Conservation (phyloP, 805 yeast species). For the Dipodascus albidus region DNA sequence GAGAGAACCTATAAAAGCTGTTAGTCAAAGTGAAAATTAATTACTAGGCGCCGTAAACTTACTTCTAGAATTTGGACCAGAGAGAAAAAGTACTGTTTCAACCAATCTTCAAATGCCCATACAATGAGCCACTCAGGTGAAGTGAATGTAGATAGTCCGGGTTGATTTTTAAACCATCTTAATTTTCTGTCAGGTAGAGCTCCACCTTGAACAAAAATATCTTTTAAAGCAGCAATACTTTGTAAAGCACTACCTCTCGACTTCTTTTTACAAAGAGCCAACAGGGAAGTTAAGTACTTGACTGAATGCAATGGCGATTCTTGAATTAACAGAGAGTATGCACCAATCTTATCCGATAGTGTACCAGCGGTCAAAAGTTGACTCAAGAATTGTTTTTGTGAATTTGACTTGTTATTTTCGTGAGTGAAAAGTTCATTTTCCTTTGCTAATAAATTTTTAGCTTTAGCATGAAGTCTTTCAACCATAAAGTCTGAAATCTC, state of each 20-base stretch:
- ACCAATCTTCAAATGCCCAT: conserved; percentile 80
- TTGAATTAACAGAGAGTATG: conserved; percentile 82
- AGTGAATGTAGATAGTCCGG: conserved; percentile 31
- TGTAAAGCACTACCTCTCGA: conserved; percentile 88
- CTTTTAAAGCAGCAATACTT: conserved; percentile 80
- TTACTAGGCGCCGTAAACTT: background rate
- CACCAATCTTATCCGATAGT: conserved; percentile 86
- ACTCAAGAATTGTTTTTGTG: conserved; percentile 78
- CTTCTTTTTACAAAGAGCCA: conserved; percentile 77
- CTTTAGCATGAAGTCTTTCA: conserved; percentile 51
- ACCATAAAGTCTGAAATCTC: conserved; percentile 34
- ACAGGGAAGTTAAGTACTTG: conserved; percentile 69
- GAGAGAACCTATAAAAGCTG: conserved; percentile 30
- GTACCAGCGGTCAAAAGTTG: conserved; percentile 91
- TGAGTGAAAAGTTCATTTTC: conserved; percentile 65
- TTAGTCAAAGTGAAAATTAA: background rate
- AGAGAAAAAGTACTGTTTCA: conserved; percentile 66
- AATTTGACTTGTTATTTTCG: conserved; percentile 62
- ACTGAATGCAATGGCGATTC: conserved; percentile 89
- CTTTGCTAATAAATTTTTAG: conserved; percentile 48
- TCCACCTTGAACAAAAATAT: conserved; percentile 65
- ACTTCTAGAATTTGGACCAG: conserved; percentile 67
- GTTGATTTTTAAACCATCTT: conserved; percentile 67
- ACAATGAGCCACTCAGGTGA: conserved; percentile 51
- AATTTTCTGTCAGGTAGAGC: conserved; percentile 77